A percentile compares a stretch with the other conserved stretches of the same genome.
Conservation (phyloP, 495 filamentous ascomycete genomes). For the Aspergillus sparsus region DNA sequence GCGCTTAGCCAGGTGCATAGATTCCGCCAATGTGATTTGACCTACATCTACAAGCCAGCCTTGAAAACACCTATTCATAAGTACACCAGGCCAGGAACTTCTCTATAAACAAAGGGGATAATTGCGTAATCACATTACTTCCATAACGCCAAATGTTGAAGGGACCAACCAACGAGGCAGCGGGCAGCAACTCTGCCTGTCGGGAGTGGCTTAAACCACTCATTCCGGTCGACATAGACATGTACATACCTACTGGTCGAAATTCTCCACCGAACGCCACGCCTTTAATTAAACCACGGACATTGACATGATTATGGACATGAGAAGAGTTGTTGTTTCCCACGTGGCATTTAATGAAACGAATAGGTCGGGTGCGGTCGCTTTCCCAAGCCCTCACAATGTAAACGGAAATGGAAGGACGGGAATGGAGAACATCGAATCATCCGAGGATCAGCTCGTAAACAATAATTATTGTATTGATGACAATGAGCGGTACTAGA, state of each 20-base stretch:
- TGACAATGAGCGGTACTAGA: constrained; percentile 87
- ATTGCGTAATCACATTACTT: constrained; percentile 17
- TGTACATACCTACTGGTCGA: neutral
- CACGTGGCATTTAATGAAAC: neutral
- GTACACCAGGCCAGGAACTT: too few species aligned
- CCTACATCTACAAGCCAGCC: neutral
- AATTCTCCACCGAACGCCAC: neutral
- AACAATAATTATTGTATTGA: constrained; percentile 86
- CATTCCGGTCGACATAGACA: neutral
- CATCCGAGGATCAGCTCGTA: constrained; percentile 88
- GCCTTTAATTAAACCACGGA: neutral
- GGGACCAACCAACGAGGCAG: neutral
- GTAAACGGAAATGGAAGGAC: neutral
- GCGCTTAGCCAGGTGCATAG: constrained; percentile 6
- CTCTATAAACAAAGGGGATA: constrained; percentile 13
- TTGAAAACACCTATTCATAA: too few species aligned
- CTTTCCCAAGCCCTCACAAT: neutral
- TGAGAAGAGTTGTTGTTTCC: too few species aligned
- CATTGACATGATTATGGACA: neutral
- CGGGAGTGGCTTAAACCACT: neutral
- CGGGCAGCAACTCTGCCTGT: too few species aligned
- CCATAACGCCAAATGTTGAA: constrained; percentile 2
- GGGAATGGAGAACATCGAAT: constrained; percentile 23
- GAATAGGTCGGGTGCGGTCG: neutral
- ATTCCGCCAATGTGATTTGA: constrained; percentile 1